Evolutionary conservation across 805 yeast species (phyloP).

Genomic region (Kuraishia capsulata): DNA sequence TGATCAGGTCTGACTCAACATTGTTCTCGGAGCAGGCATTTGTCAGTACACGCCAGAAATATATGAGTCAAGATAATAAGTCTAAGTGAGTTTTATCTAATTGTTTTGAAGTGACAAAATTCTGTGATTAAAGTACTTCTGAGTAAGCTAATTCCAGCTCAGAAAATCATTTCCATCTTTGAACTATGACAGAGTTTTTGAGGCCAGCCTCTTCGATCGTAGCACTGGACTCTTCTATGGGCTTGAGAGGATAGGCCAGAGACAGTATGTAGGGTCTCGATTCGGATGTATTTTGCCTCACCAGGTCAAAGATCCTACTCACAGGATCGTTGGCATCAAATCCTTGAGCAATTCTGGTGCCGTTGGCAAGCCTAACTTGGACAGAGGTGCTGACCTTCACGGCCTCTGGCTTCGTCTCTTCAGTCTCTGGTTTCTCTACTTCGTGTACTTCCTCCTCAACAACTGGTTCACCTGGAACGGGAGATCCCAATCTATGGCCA

Average conservation of each 20-base stretch:
- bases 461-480: conserved; percentile 63
- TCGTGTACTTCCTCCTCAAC: conserved; percentile 11
- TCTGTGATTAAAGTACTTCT: too few species aligned
- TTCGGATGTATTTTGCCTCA: conserved; percentile 35
- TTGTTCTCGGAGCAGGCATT: too few species aligned
- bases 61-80: too few species aligned
- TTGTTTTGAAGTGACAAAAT: too few species aligned
- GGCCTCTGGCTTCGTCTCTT: conserved; percentile 1
- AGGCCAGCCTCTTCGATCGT: conserved; percentile 70
- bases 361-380: conserved; percentile 80
- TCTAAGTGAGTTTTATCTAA: too few species aligned
- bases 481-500: conserved; percentile 86
- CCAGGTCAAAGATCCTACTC: conserved; percentile 58
- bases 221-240: conserved; percentile 46
- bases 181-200: conserved; percentile 80
- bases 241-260: conserved; percentile 75
- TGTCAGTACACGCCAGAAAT: too few species aligned
- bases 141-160: too few species aligned
- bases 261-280: conserved; percentile 55
- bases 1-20: too few species aligned
- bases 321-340: conserved; percentile 63
- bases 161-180: conserved; percentile 64
- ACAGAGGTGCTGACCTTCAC: conserved; percentile 35
- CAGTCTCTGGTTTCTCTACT: conserved; percentile 5
- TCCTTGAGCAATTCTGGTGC: conserved; percentile 55